A percentile compares a stretch with the other conserved stretches of the same genome.
These are phyloP conservation scores for Pseudofabraea citricarpa DNA, from an alignment of 2,329 filamentous ascomycete species.

Conservation along the genomic window DNA sequence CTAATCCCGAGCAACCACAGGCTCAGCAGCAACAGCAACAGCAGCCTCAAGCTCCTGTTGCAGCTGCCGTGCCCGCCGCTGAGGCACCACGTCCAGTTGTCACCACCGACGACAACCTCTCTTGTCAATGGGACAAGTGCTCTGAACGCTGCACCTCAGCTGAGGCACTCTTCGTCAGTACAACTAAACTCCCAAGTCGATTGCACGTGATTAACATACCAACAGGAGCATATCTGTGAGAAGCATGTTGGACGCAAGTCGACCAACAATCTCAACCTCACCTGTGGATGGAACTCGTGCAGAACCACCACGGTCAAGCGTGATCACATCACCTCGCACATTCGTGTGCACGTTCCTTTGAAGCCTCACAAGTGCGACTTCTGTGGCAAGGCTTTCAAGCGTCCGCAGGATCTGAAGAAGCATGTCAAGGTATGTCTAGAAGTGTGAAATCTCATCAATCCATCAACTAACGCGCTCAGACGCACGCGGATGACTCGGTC, in stretches of 20 bases:
- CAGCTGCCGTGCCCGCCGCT: constrained; percentile 9
- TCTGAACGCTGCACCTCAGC: constrained; percentile 32
- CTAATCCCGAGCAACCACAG: too few relatives aligned
- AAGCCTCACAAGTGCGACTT: constrained; percentile 99
- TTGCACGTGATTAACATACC: background rate
- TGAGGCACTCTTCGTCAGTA: constrained; percentile 35
- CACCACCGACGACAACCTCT: constrained; percentile 28
- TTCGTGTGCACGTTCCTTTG: constrained; percentile 95
- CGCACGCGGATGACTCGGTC: constrained; percentile 92
- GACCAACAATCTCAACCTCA: constrained; percentile 97
- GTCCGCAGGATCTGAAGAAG: constrained; percentile 98
- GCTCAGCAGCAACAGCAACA: constrained; percentile 9
- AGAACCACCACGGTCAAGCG: constrained; percentile 96
- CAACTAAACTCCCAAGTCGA: constrained; percentile 1
- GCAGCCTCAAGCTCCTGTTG: constrained; percentile 13
- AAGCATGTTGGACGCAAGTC: constrained; percentile 98
- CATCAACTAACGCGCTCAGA: constrained; percentile 40
- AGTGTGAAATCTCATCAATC: constrained; percentile 1
- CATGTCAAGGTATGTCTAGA: constrained; percentile 72
- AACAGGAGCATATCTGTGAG: constrained; percentile 93
- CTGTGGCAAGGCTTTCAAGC: constrained; percentile 98
- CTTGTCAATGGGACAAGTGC: constrained; percentile 36
- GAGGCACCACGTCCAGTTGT: constrained; percentile 16
- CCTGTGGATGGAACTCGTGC: constrained; percentile 95
- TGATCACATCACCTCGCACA: constrained; percentile 98